Conservation (phyloP, 2,329 filamentous ascomycete genomes). For the Clarireedia sp. region DNA sequence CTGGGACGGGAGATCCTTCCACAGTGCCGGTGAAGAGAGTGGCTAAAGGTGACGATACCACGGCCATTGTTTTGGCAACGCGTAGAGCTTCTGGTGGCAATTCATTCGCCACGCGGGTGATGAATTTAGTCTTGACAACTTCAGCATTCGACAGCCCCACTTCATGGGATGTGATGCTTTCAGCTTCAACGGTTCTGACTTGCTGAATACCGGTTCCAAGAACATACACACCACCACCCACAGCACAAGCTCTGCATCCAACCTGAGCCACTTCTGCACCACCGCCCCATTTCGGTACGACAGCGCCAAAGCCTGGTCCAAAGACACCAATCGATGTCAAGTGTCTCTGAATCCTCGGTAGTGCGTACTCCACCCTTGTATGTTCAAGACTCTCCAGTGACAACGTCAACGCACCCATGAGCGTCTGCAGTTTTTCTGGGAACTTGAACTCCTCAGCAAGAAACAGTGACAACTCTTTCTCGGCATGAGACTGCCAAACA, state of each 20-base stretch:
- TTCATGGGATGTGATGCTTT: constrained; percentile 16
- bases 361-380: constrained; percentile 54
- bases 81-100: constrained; percentile 21
- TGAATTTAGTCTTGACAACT: constrained; percentile 44
- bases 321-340: constrained; percentile 81
- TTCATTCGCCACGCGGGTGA: constrained; percentile 37
- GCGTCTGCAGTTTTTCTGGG: constrained; percentile 57
- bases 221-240: constrained; percentile 86
- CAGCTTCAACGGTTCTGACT: constrained; percentile 17
- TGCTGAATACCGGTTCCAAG: constrained; percentile 60
- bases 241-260: constrained; percentile 79
- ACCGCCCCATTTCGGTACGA: constrained; percentile 90
- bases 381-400: constrained; percentile 49
- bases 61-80: constrained; percentile 54
- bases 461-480: constrained; percentile 49
- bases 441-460: constrained; percentile 56
- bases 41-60: constrained; percentile 59
- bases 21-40: constrained; percentile 61
- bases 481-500: constrained; percentile 50
- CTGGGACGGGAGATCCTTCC: constrained; percentile 70
- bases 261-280: constrained; percentile 85
- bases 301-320: constrained; percentile 79
- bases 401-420: constrained; percentile 64
- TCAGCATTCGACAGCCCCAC: constrained; percentile 47
- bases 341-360: constrained; percentile 70